phyloP scores from a whole-genome alignment of 495 filamentous ascomycete species.

The Hypoxylon lenormandii region DNA sequence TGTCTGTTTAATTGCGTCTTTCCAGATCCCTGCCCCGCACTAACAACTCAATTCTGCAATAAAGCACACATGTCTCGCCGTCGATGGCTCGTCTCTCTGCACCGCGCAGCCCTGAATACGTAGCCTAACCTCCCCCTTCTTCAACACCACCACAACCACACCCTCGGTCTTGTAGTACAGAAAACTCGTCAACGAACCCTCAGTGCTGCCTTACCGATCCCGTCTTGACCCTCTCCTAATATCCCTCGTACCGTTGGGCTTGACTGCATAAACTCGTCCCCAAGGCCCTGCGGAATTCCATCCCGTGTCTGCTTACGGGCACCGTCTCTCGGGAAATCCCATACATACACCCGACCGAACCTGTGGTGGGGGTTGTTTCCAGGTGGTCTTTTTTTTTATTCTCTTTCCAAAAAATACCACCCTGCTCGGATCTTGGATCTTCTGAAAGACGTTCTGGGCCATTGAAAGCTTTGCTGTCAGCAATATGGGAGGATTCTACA shows the following conservation, averaged over 20 bases:
- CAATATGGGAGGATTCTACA: slow-evolving; percentile 71
- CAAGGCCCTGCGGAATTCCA: slow-evolving; percentile 54
- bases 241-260: slow-evolving; percentile 64
- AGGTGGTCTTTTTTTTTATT: slow-evolving; percentile 31
- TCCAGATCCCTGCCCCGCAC: slow-evolving; percentile 64
- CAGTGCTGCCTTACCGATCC: slow-evolving; percentile 54
- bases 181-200: slow-evolving; percentile 54
- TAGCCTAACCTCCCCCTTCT: slow-evolving; percentile 62
- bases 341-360: slow-evolving; percentile 48
- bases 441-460: slow-evolving; percentile 36
- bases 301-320: slow-evolving; percentile 47
- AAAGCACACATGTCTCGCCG: slow-evolving; percentile 73
- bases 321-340: slow-evolving; percentile 35
- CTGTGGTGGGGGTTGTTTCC: slow-evolving; percentile 51
- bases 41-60: slow-evolving; percentile 66
- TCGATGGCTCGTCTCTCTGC: slow-evolving; percentile 62
- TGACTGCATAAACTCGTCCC: slow-evolving; percentile 61
- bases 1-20: slow-evolving; percentile 61
- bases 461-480: slow-evolving; percentile 43
- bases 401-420: slow-evolving; percentile 42
- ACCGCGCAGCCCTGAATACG: slow-evolving; percentile 63
- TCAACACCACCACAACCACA: slow-evolving; percentile 55
- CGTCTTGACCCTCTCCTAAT: slow-evolving; percentile 46
- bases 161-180: slow-evolving; percentile 59
- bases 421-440: slow-evolving; percentile 35